phyloP scores from a whole-genome alignment of 2,329 filamentous ascomycete species.

The Pseudocercospora fijiensis region DNA sequence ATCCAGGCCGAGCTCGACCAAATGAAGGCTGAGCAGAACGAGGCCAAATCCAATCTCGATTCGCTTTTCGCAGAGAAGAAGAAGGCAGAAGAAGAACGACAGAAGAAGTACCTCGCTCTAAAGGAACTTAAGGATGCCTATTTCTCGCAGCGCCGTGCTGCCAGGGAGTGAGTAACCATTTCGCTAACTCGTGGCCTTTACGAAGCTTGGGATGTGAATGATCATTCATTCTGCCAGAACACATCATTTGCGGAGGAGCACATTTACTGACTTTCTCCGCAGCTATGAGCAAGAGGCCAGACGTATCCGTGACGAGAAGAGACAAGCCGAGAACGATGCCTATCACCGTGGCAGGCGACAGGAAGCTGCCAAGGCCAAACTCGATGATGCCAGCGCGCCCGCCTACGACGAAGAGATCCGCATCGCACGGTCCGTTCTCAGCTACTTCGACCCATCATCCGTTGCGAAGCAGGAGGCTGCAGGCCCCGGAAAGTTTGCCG shows the following conservation, averaged over 20 bases:
- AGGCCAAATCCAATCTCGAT: slow-evolving; percentile 84
- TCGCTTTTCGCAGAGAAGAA: slow-evolving; percentile 79
- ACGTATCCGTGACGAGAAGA: slow-evolving; percentile 72
- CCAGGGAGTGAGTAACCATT: slow-evolving; percentile 52
- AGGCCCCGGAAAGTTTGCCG: slow-evolving; percentile 69
- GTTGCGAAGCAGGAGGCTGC: slow-evolving; percentile 62
- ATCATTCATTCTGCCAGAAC: not conserved
- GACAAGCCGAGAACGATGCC: slow-evolving; percentile 75
- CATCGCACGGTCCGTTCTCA: slow-evolving; percentile 80
- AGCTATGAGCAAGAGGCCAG: slow-evolving; percentile 77
- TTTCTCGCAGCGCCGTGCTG: slow-evolving; percentile 79
- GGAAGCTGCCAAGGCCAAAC: slow-evolving; percentile 71
- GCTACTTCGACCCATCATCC: slow-evolving; percentile 80
- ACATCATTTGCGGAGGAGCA: not conserved
- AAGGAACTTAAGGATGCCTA: slow-evolving; percentile 88
- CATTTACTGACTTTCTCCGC: not conserved
- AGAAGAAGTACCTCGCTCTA: slow-evolving; percentile 78
- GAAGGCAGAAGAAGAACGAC: slow-evolving; percentile 79
- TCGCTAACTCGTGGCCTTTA: not conserved
- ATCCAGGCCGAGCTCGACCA: slow-evolving; percentile 84
- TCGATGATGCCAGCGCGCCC: slow-evolving; percentile 77
- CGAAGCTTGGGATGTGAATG: not conserved
- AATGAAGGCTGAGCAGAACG: slow-evolving; percentile 90
- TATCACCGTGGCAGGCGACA: slow-evolving; percentile 70
- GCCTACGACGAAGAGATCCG: slow-evolving; percentile 93